Evolutionary conservation across 2,329 filamentous ascomycete genomes (phyloP).

Genomic region (Fusarium avenaceum): DNA sequence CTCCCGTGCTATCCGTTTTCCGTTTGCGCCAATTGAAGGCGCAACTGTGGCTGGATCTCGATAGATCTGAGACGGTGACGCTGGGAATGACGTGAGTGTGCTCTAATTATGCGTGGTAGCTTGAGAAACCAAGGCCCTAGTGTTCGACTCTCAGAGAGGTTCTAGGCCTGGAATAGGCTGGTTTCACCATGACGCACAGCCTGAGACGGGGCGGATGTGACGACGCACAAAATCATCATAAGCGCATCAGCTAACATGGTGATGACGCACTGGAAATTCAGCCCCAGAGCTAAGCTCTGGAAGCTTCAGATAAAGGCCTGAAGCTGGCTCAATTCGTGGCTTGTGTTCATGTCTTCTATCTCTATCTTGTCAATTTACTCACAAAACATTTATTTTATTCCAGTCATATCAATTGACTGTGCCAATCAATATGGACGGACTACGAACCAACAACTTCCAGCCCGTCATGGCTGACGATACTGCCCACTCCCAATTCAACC

Average conservation of each 20-base stretch:
- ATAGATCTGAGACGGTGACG: constrained; percentile 28
- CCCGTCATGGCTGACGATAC: constrained; percentile 15
- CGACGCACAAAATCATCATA: constrained; percentile 25
- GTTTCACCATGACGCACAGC: constrained; percentile 18
- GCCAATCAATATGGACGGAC: constrained; percentile 25
- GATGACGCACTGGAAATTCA: constrained; percentile 32
- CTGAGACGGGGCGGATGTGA: constrained; percentile 25
- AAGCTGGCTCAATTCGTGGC: constrained; percentile 18
- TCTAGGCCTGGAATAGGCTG: constrained; percentile 23
- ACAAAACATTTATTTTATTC: neutral
- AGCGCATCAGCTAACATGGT: constrained; percentile 15
- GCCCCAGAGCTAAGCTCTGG: neutral
- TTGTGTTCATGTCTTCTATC: constrained; percentile 2
- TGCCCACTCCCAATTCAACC: neutral
- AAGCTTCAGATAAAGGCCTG: constrained; percentile 20
- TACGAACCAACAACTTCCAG: constrained; percentile 13
- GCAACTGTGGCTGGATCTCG: constrained; percentile 11
- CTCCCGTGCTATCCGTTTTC: neutral
- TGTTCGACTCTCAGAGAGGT: neutral
- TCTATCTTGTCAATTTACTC: neutral
- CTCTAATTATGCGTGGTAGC: neutral
- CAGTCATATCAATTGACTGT: neutral
- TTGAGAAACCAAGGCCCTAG: neutral
- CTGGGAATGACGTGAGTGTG: constrained; percentile 29
- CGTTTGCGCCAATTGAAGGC: neutral